Base-by-base conservation (phyloP, 2,329 filamentous ascomycete species). In the Phaeosphaeriaceae sp. region DNA sequence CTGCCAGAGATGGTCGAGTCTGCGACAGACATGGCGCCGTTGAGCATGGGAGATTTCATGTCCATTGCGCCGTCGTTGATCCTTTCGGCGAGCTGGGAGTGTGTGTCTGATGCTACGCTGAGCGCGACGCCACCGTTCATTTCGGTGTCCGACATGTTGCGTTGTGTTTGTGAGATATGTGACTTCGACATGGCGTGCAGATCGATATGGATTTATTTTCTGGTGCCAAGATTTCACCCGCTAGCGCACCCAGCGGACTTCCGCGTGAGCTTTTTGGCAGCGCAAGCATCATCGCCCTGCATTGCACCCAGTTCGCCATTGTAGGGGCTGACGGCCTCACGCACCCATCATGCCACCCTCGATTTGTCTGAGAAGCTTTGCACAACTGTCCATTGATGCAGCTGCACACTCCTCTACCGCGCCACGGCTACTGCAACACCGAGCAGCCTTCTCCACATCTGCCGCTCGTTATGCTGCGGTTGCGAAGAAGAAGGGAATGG, bases 61-160 rank as follows among this genome's bases (percentile, higher is more conserved):
- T 75, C 72, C 73, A 76, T 76, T 47, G 74, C 73, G 61, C 69
- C 73, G 42, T 63, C 59, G 45, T 70, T 65, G 48, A 74, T 76
- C 60, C 65, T 57, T 51, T 71, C 69, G 24, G 66, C 70, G 41
- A 75, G 70, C 25, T 72, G 58, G 7, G 64, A 67, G 48, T 70
- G 66, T 25, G 70, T 68, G n/a, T 63, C 60, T 9, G 69, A 67
- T 41, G 54, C 51, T 21, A 31, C 55, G 19, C 57, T 62, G 11
- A 72, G 61, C 40, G 66, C 59, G 54, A 70, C 58, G 44, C 69
- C 69, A 48, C 69, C 72, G 53, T 64, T 68, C 73, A 76, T 77
- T 50, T 73, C 70, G 15, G 59, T 60, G 53, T 75, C 71, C 36
- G 69, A 60, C 69, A 71, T 74, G 42, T 53, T 56, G 48, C 20